phyloP scores from a whole-genome alignment of 2,329 filamentous ascomycete species.

The Arthroderma sp. region DNA sequence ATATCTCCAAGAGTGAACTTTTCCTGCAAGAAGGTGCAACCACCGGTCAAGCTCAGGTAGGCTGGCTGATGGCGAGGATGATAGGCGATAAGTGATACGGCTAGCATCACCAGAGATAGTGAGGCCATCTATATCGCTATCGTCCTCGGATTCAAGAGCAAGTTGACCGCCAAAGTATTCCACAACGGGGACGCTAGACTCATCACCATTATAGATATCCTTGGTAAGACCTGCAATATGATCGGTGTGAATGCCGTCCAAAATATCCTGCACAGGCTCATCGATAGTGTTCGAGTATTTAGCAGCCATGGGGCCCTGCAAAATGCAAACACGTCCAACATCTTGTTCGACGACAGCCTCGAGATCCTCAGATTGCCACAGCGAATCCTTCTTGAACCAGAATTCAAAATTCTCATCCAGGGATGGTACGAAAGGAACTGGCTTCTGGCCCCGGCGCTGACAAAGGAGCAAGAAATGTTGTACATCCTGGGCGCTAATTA shows the following conservation, averaged over 20 bases:
- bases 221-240: slow-evolving; percentile 70
- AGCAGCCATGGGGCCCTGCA: slow-evolving; percentile 86
- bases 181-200: slow-evolving; percentile 62
- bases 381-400: slow-evolving; percentile 99
- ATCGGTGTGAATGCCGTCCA: slow-evolving; percentile 76
- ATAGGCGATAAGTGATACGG: slow-evolving; percentile 75
- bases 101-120: slow-evolving; percentile 65
- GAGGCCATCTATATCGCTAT: slow-evolving; percentile 71
- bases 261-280: slow-evolving; percentile 87
- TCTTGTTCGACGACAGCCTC: slow-evolving; percentile 93
- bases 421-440: slow-evolving; percentile 88
- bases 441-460: slow-evolving; percentile 85
- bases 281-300: slow-evolving; percentile 82
- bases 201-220: slow-evolving; percentile 67
- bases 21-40: slow-evolving; percentile 77
- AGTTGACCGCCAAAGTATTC: slow-evolving; percentile 95
- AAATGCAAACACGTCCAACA: slow-evolving; percentile 86
- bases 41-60: slow-evolving; percentile 72
- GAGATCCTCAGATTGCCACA: slow-evolving; percentile 97
- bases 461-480: slow-evolving; percentile 93
- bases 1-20: slow-evolving; percentile 80
- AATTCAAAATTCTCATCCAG: slow-evolving; percentile 96
- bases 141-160: slow-evolving; percentile 52
- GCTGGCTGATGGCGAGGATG: slow-evolving; percentile 56
- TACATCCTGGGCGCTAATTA: slow-evolving; percentile 96